These are phyloP conservation scores for Rhizoclosmatium sp. DNA, from an alignment of 192 early-diverging fungal species.

Conservation along the genomic window DNA sequence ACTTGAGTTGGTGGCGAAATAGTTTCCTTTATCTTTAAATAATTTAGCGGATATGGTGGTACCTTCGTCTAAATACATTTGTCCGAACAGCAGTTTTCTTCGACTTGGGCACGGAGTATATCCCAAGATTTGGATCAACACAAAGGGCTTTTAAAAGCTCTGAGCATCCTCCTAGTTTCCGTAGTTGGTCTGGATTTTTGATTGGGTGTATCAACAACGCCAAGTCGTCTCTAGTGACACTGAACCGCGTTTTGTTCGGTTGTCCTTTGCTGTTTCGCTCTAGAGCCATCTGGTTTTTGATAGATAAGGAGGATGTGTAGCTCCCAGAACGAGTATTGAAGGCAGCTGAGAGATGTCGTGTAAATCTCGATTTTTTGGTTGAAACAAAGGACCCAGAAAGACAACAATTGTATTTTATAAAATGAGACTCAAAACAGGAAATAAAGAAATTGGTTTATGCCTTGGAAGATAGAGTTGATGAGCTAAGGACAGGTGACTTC, in stretches of 20 bases:
- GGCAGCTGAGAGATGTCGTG: too few relatives aligned
- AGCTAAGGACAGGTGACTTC: too few relatives aligned
- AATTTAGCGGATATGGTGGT: background rate
- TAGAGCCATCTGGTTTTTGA: background rate
- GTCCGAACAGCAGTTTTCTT: background rate
- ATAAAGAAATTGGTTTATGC: too few relatives aligned
- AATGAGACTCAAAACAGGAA: too few relatives aligned
- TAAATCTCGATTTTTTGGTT: too few relatives aligned
- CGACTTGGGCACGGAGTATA: background rate
- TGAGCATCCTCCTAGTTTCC: conserved; percentile 17
- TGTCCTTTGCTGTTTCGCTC: background rate
- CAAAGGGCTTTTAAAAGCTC: conserved; percentile 10
- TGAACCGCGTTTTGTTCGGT: conserved; percentile 3
- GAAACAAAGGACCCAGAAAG: too few relatives aligned
- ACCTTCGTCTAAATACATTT: too few relatives aligned
- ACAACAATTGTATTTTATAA: too few relatives aligned
- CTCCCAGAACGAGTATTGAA: too few relatives aligned
- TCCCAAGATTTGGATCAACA: conserved; percentile 31
- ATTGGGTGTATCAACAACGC: background rate
- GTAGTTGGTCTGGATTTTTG: conserved; percentile 13
- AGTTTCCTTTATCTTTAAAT: background rate
- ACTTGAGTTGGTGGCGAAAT: conserved; percentile 16
- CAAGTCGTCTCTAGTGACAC: conserved; percentile 9
- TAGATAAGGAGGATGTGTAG: too few relatives aligned
- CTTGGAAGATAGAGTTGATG: too few relatives aligned